Evolutionary conservation across 2,329 filamentous ascomycete species (phyloP).

Genomic region (Xylaria digitata): DNA sequence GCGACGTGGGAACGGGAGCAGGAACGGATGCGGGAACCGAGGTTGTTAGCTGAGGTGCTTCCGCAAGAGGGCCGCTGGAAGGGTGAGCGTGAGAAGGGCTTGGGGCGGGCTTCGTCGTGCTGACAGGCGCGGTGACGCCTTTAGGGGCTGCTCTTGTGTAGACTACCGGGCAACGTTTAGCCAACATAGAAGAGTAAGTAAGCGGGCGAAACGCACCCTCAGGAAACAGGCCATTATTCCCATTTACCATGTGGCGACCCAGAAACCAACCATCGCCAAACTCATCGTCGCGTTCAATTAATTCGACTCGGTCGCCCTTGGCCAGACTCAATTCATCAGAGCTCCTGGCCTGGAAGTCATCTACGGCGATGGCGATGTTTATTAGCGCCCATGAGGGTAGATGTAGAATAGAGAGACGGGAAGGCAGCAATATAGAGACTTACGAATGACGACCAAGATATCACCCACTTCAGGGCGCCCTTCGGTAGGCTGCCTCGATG

Average conservation of each 20-base stretch:
- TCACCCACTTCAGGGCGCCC: conserved; percentile 71
- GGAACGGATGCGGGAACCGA: conserved; percentile 42
- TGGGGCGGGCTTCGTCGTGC: conserved; percentile 47
- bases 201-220: conserved; percentile 68
- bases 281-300: conserved; percentile 87
- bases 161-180: conserved; percentile 56
- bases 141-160: conserved; percentile 71
- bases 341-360: conserved; percentile 92
- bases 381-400: conserved; percentile 20
- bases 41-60: conserved; percentile 40
- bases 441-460: conserved; percentile 77
- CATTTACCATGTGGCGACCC: conserved; percentile 77
- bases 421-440: conserved; percentile 53
- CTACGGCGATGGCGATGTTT: conserved; percentile 57
- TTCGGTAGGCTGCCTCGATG: conserved; percentile 57
- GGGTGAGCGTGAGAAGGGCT: conserved; percentile 42
- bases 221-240: conserved; percentile 82
- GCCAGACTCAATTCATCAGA: conserved; percentile 90
- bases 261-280: conserved; percentile 91
- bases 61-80: conserved; percentile 43
- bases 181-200: conserved; percentile 16
- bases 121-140: conserved; percentile 45
- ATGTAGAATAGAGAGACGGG: background rate
- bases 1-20: conserved; percentile 46
- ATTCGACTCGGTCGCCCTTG: conserved; percentile 85